Conservation (phyloP, 2,329 filamentous ascomycete genomes). For the Ustulina deusta region DNA sequence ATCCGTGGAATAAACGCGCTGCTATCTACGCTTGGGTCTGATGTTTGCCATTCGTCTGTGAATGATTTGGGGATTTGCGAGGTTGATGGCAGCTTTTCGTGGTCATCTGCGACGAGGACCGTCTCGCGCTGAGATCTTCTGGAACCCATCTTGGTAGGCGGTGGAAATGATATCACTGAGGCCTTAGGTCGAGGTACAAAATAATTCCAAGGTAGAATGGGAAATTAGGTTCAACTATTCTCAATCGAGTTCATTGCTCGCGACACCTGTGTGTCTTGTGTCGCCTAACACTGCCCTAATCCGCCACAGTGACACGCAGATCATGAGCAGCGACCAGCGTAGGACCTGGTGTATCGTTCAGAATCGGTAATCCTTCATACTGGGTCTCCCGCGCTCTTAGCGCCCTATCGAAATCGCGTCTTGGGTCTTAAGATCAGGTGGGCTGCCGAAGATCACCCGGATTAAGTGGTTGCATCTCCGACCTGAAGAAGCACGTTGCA, state of each 20-base stretch:
- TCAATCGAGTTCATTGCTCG: not conserved
- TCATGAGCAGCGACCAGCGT: not conserved
- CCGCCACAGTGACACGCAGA: not conserved
- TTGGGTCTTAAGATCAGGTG: not conserved
- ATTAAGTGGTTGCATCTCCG: no score
- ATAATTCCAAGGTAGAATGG: not conserved
- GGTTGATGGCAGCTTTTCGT: slow-evolving; percentile 48
- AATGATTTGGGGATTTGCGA: slow-evolving; percentile 54
- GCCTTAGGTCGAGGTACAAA: not conserved
- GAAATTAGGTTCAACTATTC: not conserved
- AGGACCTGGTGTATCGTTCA: no score
- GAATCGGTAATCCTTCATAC: no score
- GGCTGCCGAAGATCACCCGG: no score
- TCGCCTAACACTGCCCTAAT: slow-evolving; percentile 9
- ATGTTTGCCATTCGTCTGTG: slow-evolving; percentile 48
- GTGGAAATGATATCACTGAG: not conserved
- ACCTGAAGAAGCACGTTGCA: not conserved
- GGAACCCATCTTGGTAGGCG: slow-evolving; percentile 29
- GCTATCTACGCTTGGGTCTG: slow-evolving; percentile 30
- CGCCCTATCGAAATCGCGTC: not conserved
- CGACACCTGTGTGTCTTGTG: no score
- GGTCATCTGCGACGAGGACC: slow-evolving; percentile 46
- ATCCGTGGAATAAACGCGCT: slow-evolving; percentile 37
- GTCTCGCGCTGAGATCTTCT: slow-evolving; percentile 42
- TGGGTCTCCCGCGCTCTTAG: not conserved